These are phyloP conservation scores for Kwoniella heveanensis DNA, from an alignment of 768 basidiomycete species.

Conservation along the genomic window DNA sequence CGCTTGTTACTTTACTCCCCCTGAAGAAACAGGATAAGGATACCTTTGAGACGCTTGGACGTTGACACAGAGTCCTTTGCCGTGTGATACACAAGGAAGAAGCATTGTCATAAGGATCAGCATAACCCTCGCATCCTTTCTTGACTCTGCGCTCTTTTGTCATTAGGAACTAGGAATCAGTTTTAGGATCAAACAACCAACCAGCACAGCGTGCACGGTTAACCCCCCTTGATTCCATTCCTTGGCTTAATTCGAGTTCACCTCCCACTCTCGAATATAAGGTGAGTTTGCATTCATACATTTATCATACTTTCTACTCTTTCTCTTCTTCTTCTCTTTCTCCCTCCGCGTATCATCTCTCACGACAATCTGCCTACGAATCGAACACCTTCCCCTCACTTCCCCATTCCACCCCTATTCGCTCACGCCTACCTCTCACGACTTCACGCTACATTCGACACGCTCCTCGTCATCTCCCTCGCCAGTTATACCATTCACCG, in stretches of 20 bases:
- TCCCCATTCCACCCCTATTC: neutral
- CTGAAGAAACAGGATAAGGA: neutral
- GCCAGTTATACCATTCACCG: neutral
- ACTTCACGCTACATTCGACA: conserved; percentile 3
- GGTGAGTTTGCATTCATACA: conserved; percentile 1
- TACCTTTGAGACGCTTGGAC: neutral
- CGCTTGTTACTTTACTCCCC: neutral
- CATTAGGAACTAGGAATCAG: neutral
- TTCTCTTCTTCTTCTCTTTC: conserved; percentile 12
- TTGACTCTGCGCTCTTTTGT: neutral
- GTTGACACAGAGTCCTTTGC: neutral
- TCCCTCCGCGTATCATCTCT: neutral
- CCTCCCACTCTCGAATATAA: conserved; percentile 1
- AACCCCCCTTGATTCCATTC: neutral
- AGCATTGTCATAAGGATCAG: neutral
- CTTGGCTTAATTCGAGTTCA: conserved; percentile 1
- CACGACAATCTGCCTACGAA: too few species aligned
- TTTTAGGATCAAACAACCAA: neutral
- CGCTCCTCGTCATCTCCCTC: conserved; percentile 2
- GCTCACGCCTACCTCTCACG: neutral
- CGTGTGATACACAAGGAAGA: too few species aligned
- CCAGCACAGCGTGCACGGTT: conserved; percentile 7
- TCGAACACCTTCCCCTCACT: too few species aligned
- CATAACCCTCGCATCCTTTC: neutral
- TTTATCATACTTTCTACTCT: neutral